Percentiles rank a stretch among this genome's conserved stretches.
Conservation (phyloP, 2,329 filamentous ascomycete species). For the Penicillium concentricum region DNA sequence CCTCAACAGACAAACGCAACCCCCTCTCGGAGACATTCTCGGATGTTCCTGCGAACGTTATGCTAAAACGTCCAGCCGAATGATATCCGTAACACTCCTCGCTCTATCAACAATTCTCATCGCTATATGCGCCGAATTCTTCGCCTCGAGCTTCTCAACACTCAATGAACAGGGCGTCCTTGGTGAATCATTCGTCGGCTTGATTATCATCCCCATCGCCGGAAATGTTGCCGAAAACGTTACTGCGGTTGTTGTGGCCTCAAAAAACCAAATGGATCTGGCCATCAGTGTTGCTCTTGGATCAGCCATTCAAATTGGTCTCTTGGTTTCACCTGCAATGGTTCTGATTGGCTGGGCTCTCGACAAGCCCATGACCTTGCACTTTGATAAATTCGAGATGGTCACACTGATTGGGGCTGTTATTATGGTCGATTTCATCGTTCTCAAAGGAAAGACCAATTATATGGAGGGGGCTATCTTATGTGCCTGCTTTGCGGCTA, state of each 20-base stretch:
- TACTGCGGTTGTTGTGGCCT: slow-evolving; percentile 67
- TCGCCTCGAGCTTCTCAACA: slow-evolving; percentile 66
- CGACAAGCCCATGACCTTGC: slow-evolving; percentile 18
- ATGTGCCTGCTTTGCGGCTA: slow-evolving; percentile 19
- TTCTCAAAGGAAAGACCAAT: slow-evolving; percentile 19
- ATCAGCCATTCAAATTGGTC: slow-evolving; percentile 68
- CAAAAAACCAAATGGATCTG: slow-evolving; percentile 75
- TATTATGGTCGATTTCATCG: slow-evolving; percentile 18
- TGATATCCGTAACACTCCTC: slow-evolving; percentile 52
- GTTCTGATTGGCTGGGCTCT: slow-evolving; percentile 72
- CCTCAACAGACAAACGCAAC: not conserved
- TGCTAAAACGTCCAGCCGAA: not conserved
- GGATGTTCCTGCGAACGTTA: slow-evolving; percentile 2
- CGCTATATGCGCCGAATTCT: slow-evolving; percentile 67
- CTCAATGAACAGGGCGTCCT: slow-evolving; percentile 58
- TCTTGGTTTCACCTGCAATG: slow-evolving; percentile 68
- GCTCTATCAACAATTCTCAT: slow-evolving; percentile 65
- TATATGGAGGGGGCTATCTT: slow-evolving; percentile 20
- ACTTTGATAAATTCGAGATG: slow-evolving; percentile 18
- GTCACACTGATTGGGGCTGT: slow-evolving; percentile 15
- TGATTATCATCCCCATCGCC: slow-evolving; percentile 71
- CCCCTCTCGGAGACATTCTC: not conserved
- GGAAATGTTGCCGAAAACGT: slow-evolving; percentile 73
- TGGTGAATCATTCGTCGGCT: slow-evolving; percentile 66
- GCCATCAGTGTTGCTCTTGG: slow-evolving; percentile 71